Conservation (phyloP, 2,329 filamentous ascomycete species). For the Teratosphaeria gauchensis region DNA sequence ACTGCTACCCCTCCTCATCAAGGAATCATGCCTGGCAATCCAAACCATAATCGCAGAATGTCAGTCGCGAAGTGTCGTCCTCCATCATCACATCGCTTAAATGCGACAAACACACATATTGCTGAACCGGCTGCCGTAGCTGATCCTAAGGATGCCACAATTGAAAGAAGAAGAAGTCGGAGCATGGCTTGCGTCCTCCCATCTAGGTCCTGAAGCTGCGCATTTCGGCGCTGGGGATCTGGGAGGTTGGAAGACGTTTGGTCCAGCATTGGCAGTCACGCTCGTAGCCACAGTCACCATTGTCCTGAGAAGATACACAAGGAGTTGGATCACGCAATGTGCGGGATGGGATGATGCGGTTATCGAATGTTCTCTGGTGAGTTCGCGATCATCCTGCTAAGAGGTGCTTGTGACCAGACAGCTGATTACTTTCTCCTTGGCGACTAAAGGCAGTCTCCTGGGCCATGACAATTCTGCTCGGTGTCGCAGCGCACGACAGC, state of each 20-base stretch:
- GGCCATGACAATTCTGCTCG: slow-evolving; percentile 22
- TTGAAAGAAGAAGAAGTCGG: neutral
- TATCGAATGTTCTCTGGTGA: slow-evolving; percentile 27
- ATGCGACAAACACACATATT: neutral
- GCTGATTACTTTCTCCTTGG: too few species aligned
- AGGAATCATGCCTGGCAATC: neutral
- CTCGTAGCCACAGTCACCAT: slow-evolving; percentile 24
- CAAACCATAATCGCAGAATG: neutral
- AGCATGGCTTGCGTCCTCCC: neutral
- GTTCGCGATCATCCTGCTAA: slow-evolving; percentile 4
- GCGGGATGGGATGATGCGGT: slow-evolving; percentile 29
- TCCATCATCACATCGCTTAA: neutral
- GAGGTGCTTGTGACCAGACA: too few species aligned
- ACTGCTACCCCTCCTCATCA: neutral
- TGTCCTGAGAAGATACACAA: slow-evolving; percentile 25
- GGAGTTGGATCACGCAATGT: slow-evolving; percentile 21
- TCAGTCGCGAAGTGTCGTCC: neutral
- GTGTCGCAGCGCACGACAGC: slow-evolving; percentile 13
- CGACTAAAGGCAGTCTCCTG: slow-evolving; percentile 16
- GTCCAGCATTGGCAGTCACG: slow-evolving; percentile 23
- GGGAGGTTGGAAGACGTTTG: slow-evolving; percentile 21
- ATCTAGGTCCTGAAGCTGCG: neutral
- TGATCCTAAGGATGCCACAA: neutral
- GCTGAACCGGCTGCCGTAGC: neutral
- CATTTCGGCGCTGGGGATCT: slow-evolving; percentile 14